Conservation (phyloP, 2,329 filamentous ascomycete species). For the Aaosphaeria arxii region DNA sequence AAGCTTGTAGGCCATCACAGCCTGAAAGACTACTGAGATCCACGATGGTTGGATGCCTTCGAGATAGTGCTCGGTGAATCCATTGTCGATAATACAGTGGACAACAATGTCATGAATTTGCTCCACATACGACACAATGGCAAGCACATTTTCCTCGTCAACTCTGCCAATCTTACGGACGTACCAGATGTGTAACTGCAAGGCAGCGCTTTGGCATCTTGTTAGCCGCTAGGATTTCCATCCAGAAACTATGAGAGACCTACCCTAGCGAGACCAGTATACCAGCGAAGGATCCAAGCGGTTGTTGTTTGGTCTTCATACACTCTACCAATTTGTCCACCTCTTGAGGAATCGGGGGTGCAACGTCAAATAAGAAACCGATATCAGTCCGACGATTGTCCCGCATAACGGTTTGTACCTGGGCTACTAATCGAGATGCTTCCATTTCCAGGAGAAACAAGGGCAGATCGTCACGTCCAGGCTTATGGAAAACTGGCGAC, state of each 20-base stretch:
- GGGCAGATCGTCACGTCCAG: background rate
- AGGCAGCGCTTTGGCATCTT: slow-evolving; percentile 5
- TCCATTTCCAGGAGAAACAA: slow-evolving; percentile 6
- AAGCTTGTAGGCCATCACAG: slow-evolving; percentile 2
- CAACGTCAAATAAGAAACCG: background rate
- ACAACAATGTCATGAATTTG: slow-evolving; percentile 4
- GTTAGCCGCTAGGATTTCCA: too few species aligned
- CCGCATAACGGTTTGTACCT: slow-evolving; percentile 10
- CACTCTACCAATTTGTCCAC: background rate
- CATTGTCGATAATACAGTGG: slow-evolving; percentile 6
- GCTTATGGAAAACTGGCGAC: too few species aligned
- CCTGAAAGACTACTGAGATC: slow-evolving; percentile 7
- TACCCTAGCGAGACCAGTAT: slow-evolving; percentile 1
- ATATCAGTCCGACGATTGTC: slow-evolving; percentile 3
- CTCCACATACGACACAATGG: slow-evolving; percentile 3
- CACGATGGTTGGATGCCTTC: slow-evolving; percentile 11
- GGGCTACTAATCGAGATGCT: slow-evolving; percentile 6
- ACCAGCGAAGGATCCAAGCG: background rate
- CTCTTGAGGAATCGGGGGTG: background rate
- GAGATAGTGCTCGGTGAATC: slow-evolving; percentile 9
- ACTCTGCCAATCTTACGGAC: slow-evolving; percentile 4
- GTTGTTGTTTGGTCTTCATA: background rate
- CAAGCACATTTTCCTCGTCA: slow-evolving; percentile 1
- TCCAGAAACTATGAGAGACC: background rate
- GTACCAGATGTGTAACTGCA: slow-evolving; percentile 11